Percentiles rank a stretch among this genome's conserved stretches.
These are phyloP conservation scores for Sporothrix protearum DNA, from an alignment of 2,329 filamentous ascomycete species.

Conservation along the genomic window DNA sequence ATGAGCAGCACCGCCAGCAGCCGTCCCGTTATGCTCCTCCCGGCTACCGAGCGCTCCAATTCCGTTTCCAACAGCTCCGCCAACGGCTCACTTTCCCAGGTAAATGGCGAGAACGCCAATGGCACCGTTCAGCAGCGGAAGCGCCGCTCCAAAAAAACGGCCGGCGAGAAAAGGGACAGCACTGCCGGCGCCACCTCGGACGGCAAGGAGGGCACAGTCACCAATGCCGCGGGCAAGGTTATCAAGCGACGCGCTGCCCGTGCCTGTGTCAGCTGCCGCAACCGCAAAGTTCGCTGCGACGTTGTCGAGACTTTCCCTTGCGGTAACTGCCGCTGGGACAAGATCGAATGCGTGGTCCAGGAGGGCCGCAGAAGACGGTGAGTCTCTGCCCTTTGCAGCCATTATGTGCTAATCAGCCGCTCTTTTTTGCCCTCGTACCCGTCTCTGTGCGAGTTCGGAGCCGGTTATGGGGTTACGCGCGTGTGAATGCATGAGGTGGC, in stretches of 20 bases:
- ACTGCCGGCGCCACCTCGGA: conserved; percentile 21
- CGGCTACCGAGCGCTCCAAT: conserved; percentile 9
- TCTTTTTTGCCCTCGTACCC: background rate
- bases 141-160: conserved; percentile 25
- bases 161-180: conserved; percentile 25
- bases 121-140: conserved; percentile 23
- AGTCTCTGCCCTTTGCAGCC: conserved; percentile 39
- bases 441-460: conserved; percentile 31
- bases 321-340: conserved; percentile 79
- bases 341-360: conserved; percentile 71
- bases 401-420: background rate
- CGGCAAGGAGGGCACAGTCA: conserved; percentile 30
- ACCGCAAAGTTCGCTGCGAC: conserved; percentile 89
- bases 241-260: conserved; percentile 84
- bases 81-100: background rate
- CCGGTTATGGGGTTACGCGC: background rate
- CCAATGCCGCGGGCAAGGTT: conserved; percentile 44
- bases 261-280: conserved; percentile 83
- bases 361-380: conserved; percentile 84
- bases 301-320: conserved; percentile 85
- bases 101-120: background rate
- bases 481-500: background rate
- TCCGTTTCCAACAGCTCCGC: conserved; percentile 14
- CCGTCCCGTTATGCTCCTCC: conserved; percentile 17
- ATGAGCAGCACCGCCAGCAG: conserved; percentile 21